Evolutionary conservation across 768 basidiomycete species (phyloP).

Genomic region (Cystobasidium onofrii): DNA sequence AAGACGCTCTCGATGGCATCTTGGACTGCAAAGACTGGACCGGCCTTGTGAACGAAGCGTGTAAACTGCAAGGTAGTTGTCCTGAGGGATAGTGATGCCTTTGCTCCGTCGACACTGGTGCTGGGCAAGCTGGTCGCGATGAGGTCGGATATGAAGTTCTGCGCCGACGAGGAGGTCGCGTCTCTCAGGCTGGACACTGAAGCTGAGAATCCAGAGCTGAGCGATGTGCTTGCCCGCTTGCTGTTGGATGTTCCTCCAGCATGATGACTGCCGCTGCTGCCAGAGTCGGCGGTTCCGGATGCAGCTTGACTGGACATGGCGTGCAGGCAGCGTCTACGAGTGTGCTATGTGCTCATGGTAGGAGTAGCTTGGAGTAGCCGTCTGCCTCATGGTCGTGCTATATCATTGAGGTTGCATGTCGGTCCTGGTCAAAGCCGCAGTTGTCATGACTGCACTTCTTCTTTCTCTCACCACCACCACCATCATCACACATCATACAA

Average conservation of each 20-base stretch:
- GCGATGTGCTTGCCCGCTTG: background rate
- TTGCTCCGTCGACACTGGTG: slow-evolving; percentile 21
- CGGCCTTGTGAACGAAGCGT: slow-evolving; percentile 41
- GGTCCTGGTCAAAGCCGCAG: too few species aligned
- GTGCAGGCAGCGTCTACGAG: background rate
- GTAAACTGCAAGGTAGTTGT: slow-evolving; percentile 39
- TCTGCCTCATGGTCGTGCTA: too few species aligned
- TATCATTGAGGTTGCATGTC: too few species aligned
- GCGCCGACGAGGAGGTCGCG: slow-evolving; percentile 1
- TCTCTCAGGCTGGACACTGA: background rate
- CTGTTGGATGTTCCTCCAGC: background rate
- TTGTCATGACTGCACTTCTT: too few species aligned
- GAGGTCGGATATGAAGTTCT: slow-evolving; percentile 19
- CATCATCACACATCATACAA: background rate
- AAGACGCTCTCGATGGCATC: slow-evolving; percentile 39
- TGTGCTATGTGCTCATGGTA: background rate
- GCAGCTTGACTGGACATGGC: background rate
- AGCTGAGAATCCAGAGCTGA: slow-evolving; percentile 5
- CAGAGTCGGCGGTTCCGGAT: background rate
- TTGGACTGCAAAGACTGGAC: slow-evolving; percentile 40
- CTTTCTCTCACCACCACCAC: background rate
- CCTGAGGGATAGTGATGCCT: slow-evolving; percentile 36
- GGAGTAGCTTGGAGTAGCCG: too few species aligned
- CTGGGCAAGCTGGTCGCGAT: slow-evolving; percentile 7
- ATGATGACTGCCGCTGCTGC: background rate